Evolutionary conservation across 768 basidiomycete genomes (phyloP), one percentile per base, ranked within the genome.

Genomic region (Sutorius australiensis): DNA sequence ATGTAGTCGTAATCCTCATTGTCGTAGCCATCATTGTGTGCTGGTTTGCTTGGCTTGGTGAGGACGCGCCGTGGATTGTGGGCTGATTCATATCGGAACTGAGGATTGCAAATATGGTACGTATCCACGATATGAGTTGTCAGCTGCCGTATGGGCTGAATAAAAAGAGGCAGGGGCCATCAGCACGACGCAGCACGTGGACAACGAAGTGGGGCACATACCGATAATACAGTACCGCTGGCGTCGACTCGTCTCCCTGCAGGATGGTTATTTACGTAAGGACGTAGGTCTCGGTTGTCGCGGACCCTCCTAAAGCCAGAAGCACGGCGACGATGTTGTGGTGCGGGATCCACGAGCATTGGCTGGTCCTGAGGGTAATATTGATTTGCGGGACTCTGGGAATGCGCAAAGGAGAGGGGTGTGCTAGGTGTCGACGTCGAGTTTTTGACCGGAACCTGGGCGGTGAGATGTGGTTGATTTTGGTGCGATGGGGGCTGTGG

Each of bases 1-100:
- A 99, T 98, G 65, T 99, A 99, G 68, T 99, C 97, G 63, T 94
- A 95, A 70, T 99, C 97, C 62, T 98, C 95, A 63, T 99, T 99
- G 72, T 99, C 97, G 61, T 86, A 97, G 2, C 95, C 95, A 55
- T 98, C 95, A 69, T 99, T 99, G 68, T 95, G 90, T 0, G 82
- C 80, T 0, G 94, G 91, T 68, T 97, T 97, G 75, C 91, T 93
- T 17, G 97, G 97, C 70, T 99, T 99, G 21, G 97, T 99, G 53
- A 99, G 78, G 16, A 99, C 97, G 46, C 97, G 84, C 44, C 97
- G 82, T 6, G 97, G 97, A 72, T 99, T 99, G 69, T 91, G 90
- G 2, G 89, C 75, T 3, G 90, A 89, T 72, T 98, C 97, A 69
- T 99, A 99, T 66, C 88, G 83, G 78, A 98, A 99, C 57, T 82